Evolutionary conservation across 139 green algal genomes (phyloP).

Genomic region (Raphidocelis subcapitata): DNA sequence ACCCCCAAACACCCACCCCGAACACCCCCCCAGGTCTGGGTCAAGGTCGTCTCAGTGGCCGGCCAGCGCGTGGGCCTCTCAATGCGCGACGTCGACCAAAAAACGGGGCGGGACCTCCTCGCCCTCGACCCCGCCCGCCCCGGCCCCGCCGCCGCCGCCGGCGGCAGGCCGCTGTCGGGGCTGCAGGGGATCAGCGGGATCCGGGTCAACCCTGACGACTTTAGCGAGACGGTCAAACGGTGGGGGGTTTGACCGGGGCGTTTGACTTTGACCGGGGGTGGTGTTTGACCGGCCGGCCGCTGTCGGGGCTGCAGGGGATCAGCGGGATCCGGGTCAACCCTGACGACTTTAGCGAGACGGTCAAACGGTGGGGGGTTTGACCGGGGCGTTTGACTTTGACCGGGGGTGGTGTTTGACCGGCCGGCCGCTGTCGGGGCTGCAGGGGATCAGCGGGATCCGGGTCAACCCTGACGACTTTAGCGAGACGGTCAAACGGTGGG

Average conservation of each 20-base stretch:
- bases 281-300: background rate
- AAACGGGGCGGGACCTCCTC: constrained; percentile 20
- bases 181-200: constrained; percentile 88
- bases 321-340: constrained; percentile 75
- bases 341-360: constrained; percentile 45
- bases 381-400: background rate
- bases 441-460: constrained; percentile 85
- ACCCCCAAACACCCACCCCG: no score
- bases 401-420: background rate
- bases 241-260: background rate
- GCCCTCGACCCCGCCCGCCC: constrained; percentile 17
- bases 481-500: constrained; percentile 26
- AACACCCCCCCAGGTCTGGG: constrained; percentile 71
- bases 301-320: constrained; percentile 68
- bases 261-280: no score
- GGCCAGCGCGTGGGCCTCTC: constrained; percentile 74
- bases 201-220: constrained; percentile 50
- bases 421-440: constrained; percentile 40
- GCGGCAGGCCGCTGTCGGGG: constrained; percentile 20
- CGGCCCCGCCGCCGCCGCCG: background rate
- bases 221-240: constrained; percentile 32
- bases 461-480: constrained; percentile 49
- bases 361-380: constrained; percentile 3
- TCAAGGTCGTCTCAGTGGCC: constrained; percentile 71
- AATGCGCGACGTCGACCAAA: constrained; percentile 97